Conservation (phyloP, 805 yeast species). For the Candida coquimbonensis region DNA sequence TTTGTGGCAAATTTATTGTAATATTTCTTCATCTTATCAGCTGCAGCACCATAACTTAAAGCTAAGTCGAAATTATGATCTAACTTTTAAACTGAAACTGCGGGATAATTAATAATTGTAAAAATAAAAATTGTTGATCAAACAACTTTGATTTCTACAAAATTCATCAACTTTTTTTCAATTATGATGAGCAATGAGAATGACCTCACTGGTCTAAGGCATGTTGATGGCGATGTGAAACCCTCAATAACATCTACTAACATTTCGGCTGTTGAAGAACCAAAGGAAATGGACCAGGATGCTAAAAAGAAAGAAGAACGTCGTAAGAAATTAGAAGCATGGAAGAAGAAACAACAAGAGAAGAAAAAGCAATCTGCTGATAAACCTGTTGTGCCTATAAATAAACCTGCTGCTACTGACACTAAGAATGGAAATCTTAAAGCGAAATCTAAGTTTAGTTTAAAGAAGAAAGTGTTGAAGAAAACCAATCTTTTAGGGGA, state of each 20-base stretch:
- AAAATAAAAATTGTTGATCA: too few relatives aligned
- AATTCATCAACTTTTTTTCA: too few relatives aligned
- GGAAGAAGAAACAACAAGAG: conserved; percentile 39
- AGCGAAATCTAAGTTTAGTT: not conserved
- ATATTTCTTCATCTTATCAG: too few relatives aligned
- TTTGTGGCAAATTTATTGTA: too few relatives aligned
- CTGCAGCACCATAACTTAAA: too few relatives aligned
- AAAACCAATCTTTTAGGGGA: conserved; percentile 21
- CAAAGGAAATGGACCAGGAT: not conserved
- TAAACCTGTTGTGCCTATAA: conserved; percentile 5
- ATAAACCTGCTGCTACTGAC: not conserved
- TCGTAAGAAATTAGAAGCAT: conserved; percentile 39
- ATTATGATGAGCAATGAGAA: not conserved
- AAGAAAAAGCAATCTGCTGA: conserved; percentile 18
- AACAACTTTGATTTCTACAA: too few relatives aligned
- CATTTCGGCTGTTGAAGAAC: conserved; percentile 5
- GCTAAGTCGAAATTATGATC: too few relatives aligned
- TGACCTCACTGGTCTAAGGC: conserved; percentile 4
- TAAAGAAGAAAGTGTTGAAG: conserved; percentile 2
- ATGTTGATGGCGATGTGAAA: conserved; percentile 3
- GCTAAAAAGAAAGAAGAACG: conserved; percentile 23
- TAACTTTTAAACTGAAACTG: too few relatives aligned
- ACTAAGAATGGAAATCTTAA: not conserved
- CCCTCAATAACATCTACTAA: conserved; percentile 1
- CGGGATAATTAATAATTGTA: not conserved